A percentile compares a stretch with the other conserved stretches of the same genome.
Conservation (phyloP, 768 basidiomycete genomes). For the Chlorophyllum brunneum region DNA sequence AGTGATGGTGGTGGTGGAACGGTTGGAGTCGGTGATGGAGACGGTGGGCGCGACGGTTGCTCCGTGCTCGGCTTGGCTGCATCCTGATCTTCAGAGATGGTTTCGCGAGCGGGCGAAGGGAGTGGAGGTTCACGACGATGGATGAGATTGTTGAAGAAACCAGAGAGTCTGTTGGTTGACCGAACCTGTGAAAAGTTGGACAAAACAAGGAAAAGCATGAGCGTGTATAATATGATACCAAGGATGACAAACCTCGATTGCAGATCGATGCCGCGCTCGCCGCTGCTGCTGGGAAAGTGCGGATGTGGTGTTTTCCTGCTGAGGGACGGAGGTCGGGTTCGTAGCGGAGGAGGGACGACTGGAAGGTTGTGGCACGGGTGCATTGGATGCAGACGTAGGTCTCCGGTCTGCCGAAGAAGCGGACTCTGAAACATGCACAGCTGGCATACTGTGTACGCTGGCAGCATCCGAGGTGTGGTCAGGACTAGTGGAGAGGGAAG, state of each 20-base stretch:
- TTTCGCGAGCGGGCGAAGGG: constrained; percentile 15
- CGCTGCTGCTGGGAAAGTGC: constrained; percentile 32
- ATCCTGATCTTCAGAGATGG: constrained; percentile 13
- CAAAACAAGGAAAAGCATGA: constrained; percentile 14
- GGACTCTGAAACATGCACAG: constrained; percentile 44
- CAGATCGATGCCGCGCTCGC: constrained; percentile 44
- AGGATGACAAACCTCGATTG: constrained; percentile 50
- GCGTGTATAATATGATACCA: constrained; percentile 8
- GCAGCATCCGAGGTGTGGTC: constrained; percentile 43
- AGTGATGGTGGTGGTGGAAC: constrained; percentile 69
- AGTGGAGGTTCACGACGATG: constrained; percentile 58
- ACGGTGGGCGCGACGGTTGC: constrained; percentile 46
- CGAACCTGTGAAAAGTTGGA: constrained; percentile 37
- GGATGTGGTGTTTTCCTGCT: constrained; percentile 21
- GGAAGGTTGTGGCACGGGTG: constrained; percentile 24
- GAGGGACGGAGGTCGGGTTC: constrained; percentile 24
- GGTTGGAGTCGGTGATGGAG: constrained; percentile 48
- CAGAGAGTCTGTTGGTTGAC: constrained; percentile 71
- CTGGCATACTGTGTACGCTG: constrained; percentile 60
- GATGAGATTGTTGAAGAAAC: constrained; percentile 80
- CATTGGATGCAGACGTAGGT: constrained; percentile 21
- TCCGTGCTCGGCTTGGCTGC: constrained; percentile 25
- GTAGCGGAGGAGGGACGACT: constrained; percentile 30
- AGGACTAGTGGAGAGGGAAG: constrained; percentile 34
- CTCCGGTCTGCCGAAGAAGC: constrained; percentile 23